These are phyloP conservation scores for Pythium guiyangense DNA, from an alignment of 352 stramenopile genomes.

Conservation along the genomic window DNA sequence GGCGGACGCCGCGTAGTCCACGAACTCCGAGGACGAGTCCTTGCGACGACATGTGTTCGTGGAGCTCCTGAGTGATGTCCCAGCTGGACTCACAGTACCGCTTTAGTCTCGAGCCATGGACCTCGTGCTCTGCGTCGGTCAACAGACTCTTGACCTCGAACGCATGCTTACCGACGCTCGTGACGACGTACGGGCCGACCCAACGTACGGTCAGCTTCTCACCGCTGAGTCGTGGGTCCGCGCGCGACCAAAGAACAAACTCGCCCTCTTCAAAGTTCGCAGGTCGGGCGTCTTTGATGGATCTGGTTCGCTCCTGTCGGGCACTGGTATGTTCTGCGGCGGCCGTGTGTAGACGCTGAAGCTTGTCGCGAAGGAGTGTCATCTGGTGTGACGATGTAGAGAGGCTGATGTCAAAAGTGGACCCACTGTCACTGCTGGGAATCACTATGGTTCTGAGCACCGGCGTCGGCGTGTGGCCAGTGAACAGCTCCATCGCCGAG, in stretches of 20 bases:
- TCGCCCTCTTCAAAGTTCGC: not conserved
- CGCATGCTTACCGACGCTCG: not conserved
- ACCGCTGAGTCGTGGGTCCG: not conserved
- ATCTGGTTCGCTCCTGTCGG: not conserved
- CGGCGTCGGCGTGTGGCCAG: not conserved
- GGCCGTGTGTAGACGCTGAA: not conserved
- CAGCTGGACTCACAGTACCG: not conserved
- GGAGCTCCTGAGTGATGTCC: not conserved
- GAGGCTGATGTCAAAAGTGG: not conserved
- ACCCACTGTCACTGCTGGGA: not conserved
- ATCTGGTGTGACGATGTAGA: not conserved
- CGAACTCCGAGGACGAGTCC: not conserved
- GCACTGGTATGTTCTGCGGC: not conserved
- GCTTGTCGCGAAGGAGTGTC: not conserved
- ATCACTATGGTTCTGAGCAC: not conserved
- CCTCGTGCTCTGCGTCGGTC: not conserved
- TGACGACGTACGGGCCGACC: not conserved
- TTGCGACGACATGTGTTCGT: not conserved
- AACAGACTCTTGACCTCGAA: not conserved
- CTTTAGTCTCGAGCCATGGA: not conserved
- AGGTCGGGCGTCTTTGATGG: not conserved
- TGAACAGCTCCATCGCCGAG: not conserved
- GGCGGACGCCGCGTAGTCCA: not conserved
- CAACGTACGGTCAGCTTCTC: not conserved
- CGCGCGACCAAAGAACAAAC: not conserved